Base-by-base conservation (phyloP, 2,329 filamentous ascomycete genomes). In the Colletotrichum phormii region DNA sequence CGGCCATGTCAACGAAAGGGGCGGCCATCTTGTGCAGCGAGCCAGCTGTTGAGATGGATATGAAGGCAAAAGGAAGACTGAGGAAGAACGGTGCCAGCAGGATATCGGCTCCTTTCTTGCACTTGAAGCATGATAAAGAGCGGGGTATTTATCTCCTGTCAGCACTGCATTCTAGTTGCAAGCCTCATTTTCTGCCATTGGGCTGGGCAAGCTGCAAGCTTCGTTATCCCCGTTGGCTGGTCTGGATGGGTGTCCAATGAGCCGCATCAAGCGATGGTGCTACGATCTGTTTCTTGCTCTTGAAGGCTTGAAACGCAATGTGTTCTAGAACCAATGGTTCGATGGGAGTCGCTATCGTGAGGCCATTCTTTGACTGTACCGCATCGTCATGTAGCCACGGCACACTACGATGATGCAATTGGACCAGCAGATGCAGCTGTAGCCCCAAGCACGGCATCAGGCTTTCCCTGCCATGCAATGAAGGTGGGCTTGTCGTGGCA, bases 131-230 rank as follows among this genome's bases (percentile, higher is more conserved):
- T 9, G 60, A 61, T n/a, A 11, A 11, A 11, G 55, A 64, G 70
- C 70, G 70, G 70, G 70, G 70, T 72, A 72, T 72, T 46, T 70
- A 51, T 31, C 42, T 49, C 42, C 7, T 13, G 12, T 53, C 58
- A 69, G 53, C 49, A 57, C 26, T 49, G 64, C 49, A 57, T 29
- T n/a, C 4, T 9, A 42, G n/a, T 61, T 31, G 70, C 35, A 70
- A 60, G 70, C 66, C 70, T 72, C 66, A 64, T 69, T 72, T 66
- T 53, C n/a, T 53, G 42, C 42, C 35, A 70, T 64, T 64, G 65
- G 70, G 49, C 26, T 64, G n/a, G 49, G 42, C 57, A 49, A 7
- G 24, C 53, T 49, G 59, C 37, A 59, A 53, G 42, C 5, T 24
- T 42, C 33, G 33, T 33, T 24, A 42, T 51, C 49, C 31, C 31